These are phyloP conservation scores for Yarrowia osloensis DNA, from an alignment of 805 yeast genomes.

Conservation along the genomic window DNA sequence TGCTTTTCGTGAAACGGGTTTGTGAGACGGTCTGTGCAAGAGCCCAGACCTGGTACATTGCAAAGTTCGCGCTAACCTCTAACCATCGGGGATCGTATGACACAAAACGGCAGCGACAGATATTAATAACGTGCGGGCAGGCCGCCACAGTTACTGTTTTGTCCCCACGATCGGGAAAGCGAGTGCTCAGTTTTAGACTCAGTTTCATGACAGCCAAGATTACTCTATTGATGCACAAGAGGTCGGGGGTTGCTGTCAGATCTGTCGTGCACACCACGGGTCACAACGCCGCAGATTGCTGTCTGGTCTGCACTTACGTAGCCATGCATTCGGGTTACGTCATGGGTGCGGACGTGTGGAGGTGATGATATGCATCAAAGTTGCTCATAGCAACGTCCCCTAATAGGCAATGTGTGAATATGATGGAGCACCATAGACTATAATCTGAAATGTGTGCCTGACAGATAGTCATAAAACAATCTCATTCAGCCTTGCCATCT, in stretches of 20 bases:
- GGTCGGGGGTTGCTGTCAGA: constrained; percentile 9
- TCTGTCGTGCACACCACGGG: not conserved
- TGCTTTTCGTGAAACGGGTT: constrained; percentile 2
- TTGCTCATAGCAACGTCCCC: not conserved
- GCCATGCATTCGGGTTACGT: not conserved
- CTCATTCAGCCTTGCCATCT: constrained; percentile 1
- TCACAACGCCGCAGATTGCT: not conserved
- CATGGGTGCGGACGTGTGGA: not conserved
- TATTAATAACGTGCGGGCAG: not conserved
- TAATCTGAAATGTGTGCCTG: no score
- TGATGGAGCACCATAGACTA: no score
- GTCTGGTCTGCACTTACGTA: not conserved
- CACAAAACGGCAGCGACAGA: not conserved
- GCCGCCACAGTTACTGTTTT: no score
- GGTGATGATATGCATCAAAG: not conserved
- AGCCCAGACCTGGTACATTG: no score
- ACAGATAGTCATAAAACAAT: no score
- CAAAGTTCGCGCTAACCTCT: not conserved
- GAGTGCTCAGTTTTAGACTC: constrained; percentile 2
- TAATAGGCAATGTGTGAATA: no score
- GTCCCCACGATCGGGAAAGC: not conserved
- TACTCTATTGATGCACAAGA: not conserved
- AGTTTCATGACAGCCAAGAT: not conserved
- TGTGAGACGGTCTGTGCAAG: not conserved
- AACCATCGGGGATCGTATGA: not conserved